These are phyloP conservation scores for Syzygium oleosum DNA, from an alignment of 345 rosid species.

Conservation along the genomic window DNA sequence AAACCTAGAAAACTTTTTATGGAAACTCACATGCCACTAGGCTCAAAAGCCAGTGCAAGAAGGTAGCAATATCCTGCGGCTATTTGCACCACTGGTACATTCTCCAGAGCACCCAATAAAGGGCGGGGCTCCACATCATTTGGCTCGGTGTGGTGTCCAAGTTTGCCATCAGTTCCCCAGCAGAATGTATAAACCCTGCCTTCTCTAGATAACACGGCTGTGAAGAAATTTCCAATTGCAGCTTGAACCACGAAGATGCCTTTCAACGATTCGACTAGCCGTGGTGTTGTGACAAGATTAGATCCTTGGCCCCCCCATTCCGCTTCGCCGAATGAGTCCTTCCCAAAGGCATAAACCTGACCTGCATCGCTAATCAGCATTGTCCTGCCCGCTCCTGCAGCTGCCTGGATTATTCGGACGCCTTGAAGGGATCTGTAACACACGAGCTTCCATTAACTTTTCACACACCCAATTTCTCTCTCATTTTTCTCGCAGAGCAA, in stretches of 20 bases:
- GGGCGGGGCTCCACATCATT: slow-evolving; percentile 73
- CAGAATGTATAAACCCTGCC: slow-evolving; percentile 93
- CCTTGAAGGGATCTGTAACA: slow-evolving; percentile 89
- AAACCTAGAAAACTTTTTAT: neutral
- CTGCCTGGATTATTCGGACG: slow-evolving; percentile 89
- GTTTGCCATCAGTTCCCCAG: slow-evolving; percentile 75
- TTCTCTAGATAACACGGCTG: slow-evolving; percentile 88
- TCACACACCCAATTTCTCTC: slow-evolving; percentile 15
- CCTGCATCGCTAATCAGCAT: slow-evolving; percentile 95
- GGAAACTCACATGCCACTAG: slow-evolving; percentile 77
- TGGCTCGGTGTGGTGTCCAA: slow-evolving; percentile 76
- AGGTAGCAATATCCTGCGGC: slow-evolving; percentile 95
- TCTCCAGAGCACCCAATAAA: slow-evolving; percentile 81
- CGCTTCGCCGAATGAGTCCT: slow-evolving; percentile 68
- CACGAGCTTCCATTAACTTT: slow-evolving; percentile 39
- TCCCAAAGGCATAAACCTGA: slow-evolving; percentile 74
- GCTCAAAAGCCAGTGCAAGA: slow-evolving; percentile 88
- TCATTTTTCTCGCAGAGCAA: slow-evolving; percentile 15
- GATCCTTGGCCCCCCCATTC: slow-evolving; percentile 57
- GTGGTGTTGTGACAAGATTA: slow-evolving; percentile 58
- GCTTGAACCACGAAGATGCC: slow-evolving; percentile 87
- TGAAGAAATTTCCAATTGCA: slow-evolving; percentile 84
- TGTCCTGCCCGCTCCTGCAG: slow-evolving; percentile 79
- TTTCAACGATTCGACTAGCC: slow-evolving; percentile 67
- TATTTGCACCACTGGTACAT: slow-evolving; percentile 79